These are phyloP conservation scores for Canavalia gladiata DNA, from an alignment of 306 rosid genomes.

Conservation along the genomic window DNA sequence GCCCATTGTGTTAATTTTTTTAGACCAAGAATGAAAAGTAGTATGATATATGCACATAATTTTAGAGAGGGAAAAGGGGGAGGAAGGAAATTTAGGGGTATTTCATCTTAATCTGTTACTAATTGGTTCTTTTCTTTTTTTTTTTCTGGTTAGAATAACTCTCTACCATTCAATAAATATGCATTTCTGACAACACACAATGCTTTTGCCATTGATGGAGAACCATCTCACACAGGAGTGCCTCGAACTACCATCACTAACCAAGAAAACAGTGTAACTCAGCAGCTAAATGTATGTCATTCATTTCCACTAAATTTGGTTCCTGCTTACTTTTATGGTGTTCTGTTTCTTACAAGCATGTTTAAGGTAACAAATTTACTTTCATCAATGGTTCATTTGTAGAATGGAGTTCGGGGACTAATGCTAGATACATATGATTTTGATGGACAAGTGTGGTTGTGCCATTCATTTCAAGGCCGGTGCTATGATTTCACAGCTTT, in stretches of 20 bases:
- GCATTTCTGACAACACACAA: slow-evolving; percentile 87
- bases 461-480: slow-evolving; percentile 76
- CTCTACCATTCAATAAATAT: slow-evolving; percentile 86
- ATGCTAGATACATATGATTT: slow-evolving; percentile 83
- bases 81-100: not conserved
- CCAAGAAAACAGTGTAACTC: slow-evolving; percentile 77
- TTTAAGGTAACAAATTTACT: not conserved
- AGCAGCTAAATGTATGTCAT: slow-evolving; percentile 67
- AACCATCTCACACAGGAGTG: slow-evolving; percentile 63
- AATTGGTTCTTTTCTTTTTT: not conserved
- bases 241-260: slow-evolving; percentile 69
- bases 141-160: slow-evolving; percentile 57
- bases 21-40: not conserved
- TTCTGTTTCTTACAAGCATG: not conserved
- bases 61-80: not conserved
- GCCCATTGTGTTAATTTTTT: not conserved
- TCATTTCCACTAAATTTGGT: not conserved
- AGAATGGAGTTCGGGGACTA: slow-evolving; percentile 76
- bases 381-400: slow-evolving; percentile 38
- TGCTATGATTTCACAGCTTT: slow-evolving; percentile 76
- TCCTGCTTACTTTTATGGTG: not conserved
- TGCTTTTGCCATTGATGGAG: slow-evolving; percentile 72
- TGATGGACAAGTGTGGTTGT: slow-evolving; percentile 73
- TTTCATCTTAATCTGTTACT: not conserved
- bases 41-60: not conserved